Evolutionary conservation across 148 eudicot genomes (phyloP), one percentile per base, ranked within the genome.

Genomic region (Fagopyrum esculentum): DNA sequence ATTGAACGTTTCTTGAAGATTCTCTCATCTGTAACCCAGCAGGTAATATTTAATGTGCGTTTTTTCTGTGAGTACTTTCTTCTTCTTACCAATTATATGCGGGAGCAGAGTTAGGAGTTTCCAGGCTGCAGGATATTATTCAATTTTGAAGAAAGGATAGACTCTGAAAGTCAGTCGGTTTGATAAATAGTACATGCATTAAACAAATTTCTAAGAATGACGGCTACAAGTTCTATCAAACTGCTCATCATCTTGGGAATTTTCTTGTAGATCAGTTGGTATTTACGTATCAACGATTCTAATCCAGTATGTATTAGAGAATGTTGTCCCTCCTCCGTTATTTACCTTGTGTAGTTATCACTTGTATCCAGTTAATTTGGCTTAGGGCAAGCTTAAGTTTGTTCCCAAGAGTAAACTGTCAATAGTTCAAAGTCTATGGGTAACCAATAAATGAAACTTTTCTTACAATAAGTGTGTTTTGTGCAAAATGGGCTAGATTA

Each of bases 21-120:
- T 81, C 85, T 95, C 79, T 86, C 99, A 75, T 91, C 97, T 76
- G 92, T 85, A 73, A 86, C 85, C 35, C 98, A 89, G 78, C 98
- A 86, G 97, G 97, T 95, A 80, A 71, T 73, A 22, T 57, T 45
- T 57, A 6, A 46, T 66, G 6, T 54, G 47, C 40, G 71, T 15
- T 40, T 35, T 35, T 16, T 73, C 64, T 35, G 59, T 9, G 51
- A 76, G 29, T 70, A 68, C 60, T 69, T 78, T 10, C 17, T 48
- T 11, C 68, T 66, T 66, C 71, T 6, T 30, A 29, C 6, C 45
- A 63, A 63, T 10, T 43, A 10, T 29, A 15, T 63, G 1, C 26
- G 69, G 13, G 69, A 44, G n/a, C 45, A 63, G 69, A 66, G 30
- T 40, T 22, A 43, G 71, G 46, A 40, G 19, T 35, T 17, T 66